phyloP scores from a whole-genome alignment of 192 early-diverging fungal genomes.

The Cetraspora pellucida region DNA sequence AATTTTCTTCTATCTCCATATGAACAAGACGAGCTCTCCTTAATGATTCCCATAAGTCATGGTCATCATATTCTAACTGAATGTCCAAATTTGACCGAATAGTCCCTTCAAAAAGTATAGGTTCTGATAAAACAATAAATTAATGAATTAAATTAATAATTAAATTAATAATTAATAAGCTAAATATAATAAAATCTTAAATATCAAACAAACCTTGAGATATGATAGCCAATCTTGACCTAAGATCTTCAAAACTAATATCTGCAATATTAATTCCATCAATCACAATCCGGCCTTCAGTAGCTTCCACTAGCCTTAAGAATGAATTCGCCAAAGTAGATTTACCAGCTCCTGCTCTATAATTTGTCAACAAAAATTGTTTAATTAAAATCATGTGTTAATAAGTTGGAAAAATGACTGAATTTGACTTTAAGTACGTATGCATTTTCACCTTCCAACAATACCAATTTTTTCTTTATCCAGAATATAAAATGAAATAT shows the following conservation, averaged over 20 bases:
- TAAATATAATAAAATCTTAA: neutral
- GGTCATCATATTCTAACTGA: slow-evolving; percentile 76
- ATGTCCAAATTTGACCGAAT: slow-evolving; percentile 89
- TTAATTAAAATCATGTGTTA: too few species aligned
- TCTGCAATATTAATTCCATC: slow-evolving; percentile 78
- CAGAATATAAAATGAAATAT: slow-evolving; percentile 66
- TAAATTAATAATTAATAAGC: neutral
- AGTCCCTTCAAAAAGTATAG: slow-evolving; percentile 55
- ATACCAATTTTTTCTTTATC: slow-evolving; percentile 86
- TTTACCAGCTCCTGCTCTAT: slow-evolving; percentile 86
- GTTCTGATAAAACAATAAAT: slow-evolving; percentile 39
- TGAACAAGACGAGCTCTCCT: slow-evolving; percentile 69
- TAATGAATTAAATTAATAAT: neutral
- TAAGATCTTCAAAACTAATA: slow-evolving; percentile 79
- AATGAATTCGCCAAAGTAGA: slow-evolving; percentile 77
- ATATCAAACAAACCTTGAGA: slow-evolving; percentile 64
- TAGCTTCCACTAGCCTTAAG: slow-evolving; percentile 77
- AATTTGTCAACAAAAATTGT: neutral
- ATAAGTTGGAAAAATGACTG: neutral
- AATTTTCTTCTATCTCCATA: slow-evolving; percentile 30
- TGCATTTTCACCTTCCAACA: slow-evolving; percentile 59
- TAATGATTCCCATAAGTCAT: slow-evolving; percentile 77
- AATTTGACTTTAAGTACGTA: neutral
- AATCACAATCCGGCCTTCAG: slow-evolving; percentile 68
- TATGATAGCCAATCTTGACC: slow-evolving; percentile 81